phyloP scores from a whole-genome alignment of 2,329 filamentous ascomycete species.

The Alternaria triticimaculans region DNA sequence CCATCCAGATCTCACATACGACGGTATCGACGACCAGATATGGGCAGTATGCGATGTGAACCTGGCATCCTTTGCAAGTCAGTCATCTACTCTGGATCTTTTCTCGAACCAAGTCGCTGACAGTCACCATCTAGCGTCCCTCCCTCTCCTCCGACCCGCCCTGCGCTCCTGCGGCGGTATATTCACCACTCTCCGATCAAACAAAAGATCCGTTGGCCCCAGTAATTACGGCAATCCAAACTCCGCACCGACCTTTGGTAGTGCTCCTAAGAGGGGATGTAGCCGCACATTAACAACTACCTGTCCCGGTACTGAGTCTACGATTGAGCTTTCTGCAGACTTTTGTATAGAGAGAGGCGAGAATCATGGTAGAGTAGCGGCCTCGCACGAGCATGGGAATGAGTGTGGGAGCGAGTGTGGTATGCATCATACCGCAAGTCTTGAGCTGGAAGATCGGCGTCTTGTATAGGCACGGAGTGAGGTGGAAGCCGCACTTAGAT shows the following conservation, averaged over 20 bases:
- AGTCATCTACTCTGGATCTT: neutral
- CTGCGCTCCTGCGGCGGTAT: conserved; percentile 23
- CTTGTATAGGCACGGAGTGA: neutral
- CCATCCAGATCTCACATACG: conserved; percentile 27
- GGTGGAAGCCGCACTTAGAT: too few relatives aligned
- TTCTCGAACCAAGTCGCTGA: neutral
- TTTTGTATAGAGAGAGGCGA: neutral
- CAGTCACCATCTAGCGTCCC: conserved; percentile 15
- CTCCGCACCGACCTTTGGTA: conserved; percentile 18
- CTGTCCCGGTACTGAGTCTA: conserved; percentile 14
- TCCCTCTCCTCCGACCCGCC: conserved; percentile 27
- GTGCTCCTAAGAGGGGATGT: conserved; percentile 4
- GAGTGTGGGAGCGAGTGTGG: neutral
- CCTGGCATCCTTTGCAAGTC: conserved; percentile 27
- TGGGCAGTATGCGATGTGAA: conserved; percentile 36
- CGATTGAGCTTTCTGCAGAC: conserved; percentile 19
- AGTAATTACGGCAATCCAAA: conserved; percentile 9
- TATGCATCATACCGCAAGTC: neutral
- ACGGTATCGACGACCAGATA: conserved; percentile 30
- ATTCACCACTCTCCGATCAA: conserved; percentile 14
- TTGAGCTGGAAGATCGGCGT: neutral
- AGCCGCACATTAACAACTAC: neutral
- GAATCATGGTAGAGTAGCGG: neutral
- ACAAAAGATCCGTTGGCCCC: neutral
- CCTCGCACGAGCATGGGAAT: neutral